These are phyloP conservation scores for Pholiota molesta DNA, from an alignment of 768 basidiomycete species.

Conservation along the genomic window DNA sequence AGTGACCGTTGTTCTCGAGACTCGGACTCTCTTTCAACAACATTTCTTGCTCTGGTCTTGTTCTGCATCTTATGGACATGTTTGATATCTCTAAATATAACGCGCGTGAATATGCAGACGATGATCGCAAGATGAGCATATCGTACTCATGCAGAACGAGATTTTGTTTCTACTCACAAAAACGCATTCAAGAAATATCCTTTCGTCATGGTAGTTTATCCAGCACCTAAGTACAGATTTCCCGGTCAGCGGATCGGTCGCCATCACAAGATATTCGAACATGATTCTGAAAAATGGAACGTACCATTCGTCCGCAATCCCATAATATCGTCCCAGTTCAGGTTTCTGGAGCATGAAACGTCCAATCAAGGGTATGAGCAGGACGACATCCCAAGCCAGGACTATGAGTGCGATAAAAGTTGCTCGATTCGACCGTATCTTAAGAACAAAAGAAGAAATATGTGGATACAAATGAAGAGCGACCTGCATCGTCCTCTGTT, in stretches of 20 bases:
- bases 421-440: slow-evolving; percentile 22
- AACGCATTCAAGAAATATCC: slow-evolving; percentile 46
- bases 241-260: too few relatives aligned
- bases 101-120: too few relatives aligned
- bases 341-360: slow-evolving; percentile 36
- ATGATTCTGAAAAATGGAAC: slow-evolving; percentile 2
- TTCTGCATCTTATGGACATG: too few relatives aligned
- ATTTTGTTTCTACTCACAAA: slow-evolving; percentile 38
- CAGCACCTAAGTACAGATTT: slow-evolving; percentile 32
- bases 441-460: slow-evolving; percentile 43
- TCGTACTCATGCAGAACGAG: too few relatives aligned
- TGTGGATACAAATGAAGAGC: slow-evolving; percentile 23
- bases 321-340: slow-evolving; percentile 43
- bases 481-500: slow-evolving; percentile 33
- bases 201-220: slow-evolving; percentile 46
- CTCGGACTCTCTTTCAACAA: too few relatives aligned
- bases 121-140: not conserved
- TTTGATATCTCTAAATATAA: too few relatives aligned
- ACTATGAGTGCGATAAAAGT: slow-evolving; percentile 30
- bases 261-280: too few relatives aligned
- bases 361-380: slow-evolving; percentile 38
- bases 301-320: slow-evolving; percentile 46
- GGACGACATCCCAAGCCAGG: slow-evolving; percentile 38
- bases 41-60: too few relatives aligned
- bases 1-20: too few relatives aligned